Evolutionary conservation across 2,329 filamentous ascomycete genomes (phyloP), one percentile per base, ranked within the genome.

Genomic region (Apiospora sp.): DNA sequence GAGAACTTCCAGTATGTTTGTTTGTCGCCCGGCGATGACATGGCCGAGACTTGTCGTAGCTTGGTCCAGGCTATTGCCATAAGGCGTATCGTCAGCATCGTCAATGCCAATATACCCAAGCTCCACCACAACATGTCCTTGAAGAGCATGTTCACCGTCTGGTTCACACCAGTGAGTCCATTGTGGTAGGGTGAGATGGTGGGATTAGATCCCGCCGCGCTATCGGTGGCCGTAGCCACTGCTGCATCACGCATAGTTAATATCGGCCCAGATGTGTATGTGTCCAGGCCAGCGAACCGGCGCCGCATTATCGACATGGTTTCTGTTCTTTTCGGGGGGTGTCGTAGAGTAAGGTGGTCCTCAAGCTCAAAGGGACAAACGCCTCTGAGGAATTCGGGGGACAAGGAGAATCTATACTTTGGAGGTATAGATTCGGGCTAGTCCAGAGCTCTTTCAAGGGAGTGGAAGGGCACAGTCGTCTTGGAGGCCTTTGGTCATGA

Each of bases 101-200:
- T 75, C 70, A 91, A 78, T 67, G 84, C 89, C 71, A 90, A 81
- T 72, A 86, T 85, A 24, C 90, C 90, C 72, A 92, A 78, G 69
- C 84, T 90, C 87, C 87, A 90, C 90, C 90, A 92, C 16, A 92
- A 78, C 51, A 85, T 81, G 75, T 91, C 84, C 77, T 85, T 87
- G 78, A 91, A 89, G 16, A 89, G 76, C 75, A 89, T 80, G 79
- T 92, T 91, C 75, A 87, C 83, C 1, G 82, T 76, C 78, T 91
- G 89, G 76, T 91, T 88, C 75, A 92, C 90, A 71, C 90, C 90
- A 76, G 87, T 88, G 74, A 92, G 85, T 67, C 84, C 85, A 44
- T 86, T 87, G 76, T 87, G 84, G 79, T 86, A 92, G 24, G 88
- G 87, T 19, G 87, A 85, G 73, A 91, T 88, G 27, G 87, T 89